A percentile compares a stretch with the other conserved stretches of the same genome.
These are phyloP conservation scores for Fomitopsis schrenkii DNA, from an alignment of 1,284 basidiomycete species.

Conservation along the genomic window DNA sequence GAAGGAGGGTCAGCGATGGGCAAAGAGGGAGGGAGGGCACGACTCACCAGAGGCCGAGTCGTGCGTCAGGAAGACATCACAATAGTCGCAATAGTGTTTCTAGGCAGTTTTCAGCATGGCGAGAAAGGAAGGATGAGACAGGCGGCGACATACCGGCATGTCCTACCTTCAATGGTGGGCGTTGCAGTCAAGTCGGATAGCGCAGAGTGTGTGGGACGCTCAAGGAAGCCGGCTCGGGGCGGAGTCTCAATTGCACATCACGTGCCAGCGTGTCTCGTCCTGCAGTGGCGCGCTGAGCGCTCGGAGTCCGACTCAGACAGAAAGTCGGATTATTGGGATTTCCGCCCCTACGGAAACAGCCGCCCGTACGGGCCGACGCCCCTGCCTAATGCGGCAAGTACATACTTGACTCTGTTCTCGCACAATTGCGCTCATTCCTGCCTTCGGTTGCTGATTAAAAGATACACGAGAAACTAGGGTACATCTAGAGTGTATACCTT, in stretches of 20 bases:
- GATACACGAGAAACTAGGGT: too few species aligned
- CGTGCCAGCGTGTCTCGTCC: not conserved
- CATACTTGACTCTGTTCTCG: too few species aligned
- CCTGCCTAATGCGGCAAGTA: too few species aligned
- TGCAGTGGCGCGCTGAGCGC: not conserved
- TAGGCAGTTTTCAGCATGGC: slow-evolving; percentile 23
- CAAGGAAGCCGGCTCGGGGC: slow-evolving; percentile 11
- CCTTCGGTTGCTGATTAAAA: too few species aligned
- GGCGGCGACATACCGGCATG: slow-evolving; percentile 47
- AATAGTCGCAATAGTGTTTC: slow-evolving; percentile 93
- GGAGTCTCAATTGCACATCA: slow-evolving; percentile 16
- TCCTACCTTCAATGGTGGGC: slow-evolving; percentile 9
- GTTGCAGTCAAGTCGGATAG: slow-evolving; percentile 3
- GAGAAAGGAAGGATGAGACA: not conserved
- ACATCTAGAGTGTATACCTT: too few species aligned
- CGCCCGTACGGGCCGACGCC: too few species aligned
- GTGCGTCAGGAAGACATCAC: slow-evolving; percentile 88
- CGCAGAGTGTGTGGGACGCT: not conserved
- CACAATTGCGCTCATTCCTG: too few species aligned
- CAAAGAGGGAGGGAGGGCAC: slow-evolving; percentile 1
- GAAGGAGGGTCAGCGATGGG: slow-evolving; percentile 12
- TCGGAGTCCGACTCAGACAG: not conserved
- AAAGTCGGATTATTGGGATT: too few species aligned
- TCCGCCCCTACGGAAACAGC: too few species aligned
- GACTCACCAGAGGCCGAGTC: slow-evolving; percentile 79